Evolutionary conservation across 2,329 filamentous ascomycete genomes (phyloP).

Genomic region (Paradendryphiella salina): DNA sequence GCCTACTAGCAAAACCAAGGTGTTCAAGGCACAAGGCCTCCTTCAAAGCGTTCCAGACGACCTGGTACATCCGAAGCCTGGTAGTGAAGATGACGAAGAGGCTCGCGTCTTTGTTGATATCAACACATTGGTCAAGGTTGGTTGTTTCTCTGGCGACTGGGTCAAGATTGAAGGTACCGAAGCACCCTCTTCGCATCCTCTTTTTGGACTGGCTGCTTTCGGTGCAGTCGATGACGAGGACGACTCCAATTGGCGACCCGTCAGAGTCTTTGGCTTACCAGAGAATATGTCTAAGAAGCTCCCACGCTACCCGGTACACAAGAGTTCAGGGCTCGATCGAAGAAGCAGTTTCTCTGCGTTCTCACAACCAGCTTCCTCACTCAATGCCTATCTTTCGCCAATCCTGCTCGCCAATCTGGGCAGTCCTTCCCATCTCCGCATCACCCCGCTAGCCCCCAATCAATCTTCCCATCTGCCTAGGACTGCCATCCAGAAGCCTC

Average conservation of each 20-base stretch:
- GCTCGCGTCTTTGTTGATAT: constrained; percentile 90
- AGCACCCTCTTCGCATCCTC: constrained; percentile 70
- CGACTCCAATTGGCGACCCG: constrained; percentile 72
- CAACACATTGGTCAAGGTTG: constrained; percentile 80
- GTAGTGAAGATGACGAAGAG: constrained; percentile 81
- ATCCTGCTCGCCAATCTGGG: constrained; percentile 85
- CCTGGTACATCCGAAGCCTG: constrained; percentile 80
- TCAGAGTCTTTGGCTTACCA: constrained; percentile 85
- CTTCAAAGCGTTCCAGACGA: constrained; percentile 73
- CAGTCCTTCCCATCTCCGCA: constrained; percentile 73
- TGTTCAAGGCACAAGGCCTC: constrained; percentile 83
- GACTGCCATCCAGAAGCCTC: constrained; percentile 49
- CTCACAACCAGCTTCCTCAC: constrained; percentile 27
- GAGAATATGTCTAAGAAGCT: constrained; percentile 64
- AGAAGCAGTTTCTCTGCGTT: constrained; percentile 54
- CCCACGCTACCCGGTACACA: constrained; percentile 60
- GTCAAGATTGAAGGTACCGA: constrained; percentile 78
- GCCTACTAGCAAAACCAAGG: constrained; percentile 67
- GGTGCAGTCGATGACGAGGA: constrained; percentile 67
- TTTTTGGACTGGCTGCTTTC: constrained; percentile 70
- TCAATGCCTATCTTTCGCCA: constrained; percentile 74
- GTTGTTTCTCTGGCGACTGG: constrained; percentile 98
- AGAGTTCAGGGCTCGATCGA: constrained; percentile 43
- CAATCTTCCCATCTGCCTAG: constrained; percentile 45
- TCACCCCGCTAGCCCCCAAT: constrained; percentile 68